Evolutionary conservation across 2,329 filamentous ascomycete species (phyloP).

Genomic region (Sporothrix brunneoviolacea): DNA sequence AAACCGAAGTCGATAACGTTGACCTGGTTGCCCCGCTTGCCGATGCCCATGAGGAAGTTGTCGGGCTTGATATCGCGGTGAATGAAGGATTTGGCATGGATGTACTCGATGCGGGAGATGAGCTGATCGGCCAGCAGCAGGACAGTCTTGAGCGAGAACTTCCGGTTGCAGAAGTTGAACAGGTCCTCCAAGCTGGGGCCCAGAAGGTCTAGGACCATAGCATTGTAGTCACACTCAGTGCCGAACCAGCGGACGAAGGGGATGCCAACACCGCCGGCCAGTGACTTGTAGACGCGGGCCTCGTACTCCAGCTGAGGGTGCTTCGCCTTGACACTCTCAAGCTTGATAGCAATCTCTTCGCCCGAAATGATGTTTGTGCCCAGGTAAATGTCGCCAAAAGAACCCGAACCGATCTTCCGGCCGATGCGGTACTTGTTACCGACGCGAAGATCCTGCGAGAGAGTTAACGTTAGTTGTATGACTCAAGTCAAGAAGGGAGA

Average conservation of each 20-base stretch:
- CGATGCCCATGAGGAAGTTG: constrained; percentile 99
- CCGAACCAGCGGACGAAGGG: constrained; percentile 99
- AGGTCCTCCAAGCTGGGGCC: constrained; percentile 94
- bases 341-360: constrained; percentile 99
- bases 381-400: constrained; percentile 97
- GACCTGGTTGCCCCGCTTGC: constrained; percentile 98
- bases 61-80: constrained; percentile 99
- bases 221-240: constrained; percentile 99
- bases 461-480: not conserved
- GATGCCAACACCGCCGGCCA: constrained; percentile 94
- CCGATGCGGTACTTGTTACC: constrained; percentile 99
- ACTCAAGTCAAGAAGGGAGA: not conserved
- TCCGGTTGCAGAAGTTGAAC: constrained; percentile 99
- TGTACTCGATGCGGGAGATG: constrained; percentile 99
- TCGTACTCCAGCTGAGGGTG: constrained; percentile 99
- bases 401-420: constrained; percentile 96
- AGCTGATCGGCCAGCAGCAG: constrained; percentile 93
- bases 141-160: constrained; percentile 98
- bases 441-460: constrained; percentile 82
- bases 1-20: constrained; percentile 99
- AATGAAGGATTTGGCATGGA: constrained; percentile 98
- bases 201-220: constrained; percentile 96
- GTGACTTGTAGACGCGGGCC: constrained; percentile 82
- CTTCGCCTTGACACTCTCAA: constrained; percentile 99
- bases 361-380: constrained; percentile 99